These are phyloP conservation scores for Geosiphon pyriformis DNA, from an alignment of 192 early-diverging fungal species.

Conservation along the genomic window DNA sequence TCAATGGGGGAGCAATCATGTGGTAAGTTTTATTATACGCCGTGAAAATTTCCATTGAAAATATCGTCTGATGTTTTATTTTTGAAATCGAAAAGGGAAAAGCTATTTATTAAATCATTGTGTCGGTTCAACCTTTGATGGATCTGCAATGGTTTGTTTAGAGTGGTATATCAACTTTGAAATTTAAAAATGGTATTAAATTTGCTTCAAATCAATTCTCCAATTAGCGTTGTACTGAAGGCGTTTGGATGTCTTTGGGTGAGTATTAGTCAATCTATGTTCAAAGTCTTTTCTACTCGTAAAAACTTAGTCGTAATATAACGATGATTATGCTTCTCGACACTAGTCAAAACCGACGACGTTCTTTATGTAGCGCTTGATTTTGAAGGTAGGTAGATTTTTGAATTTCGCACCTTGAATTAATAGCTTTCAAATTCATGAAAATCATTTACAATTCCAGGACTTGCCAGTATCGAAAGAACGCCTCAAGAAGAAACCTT, in stretches of 20 bases:
- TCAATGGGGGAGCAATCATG: slow-evolving; percentile 27
- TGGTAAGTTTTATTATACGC: slow-evolving; percentile 7
- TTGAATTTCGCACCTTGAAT: neutral
- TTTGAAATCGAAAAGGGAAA: slow-evolving; percentile 5
- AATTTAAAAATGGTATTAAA: too few species aligned
- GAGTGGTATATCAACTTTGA: too few species aligned
- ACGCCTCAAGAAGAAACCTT: slow-evolving; percentile 20
- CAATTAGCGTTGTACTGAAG: slow-evolving; percentile 28
- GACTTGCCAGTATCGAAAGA: slow-evolving; percentile 22
- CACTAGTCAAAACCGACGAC: slow-evolving; percentile 8
- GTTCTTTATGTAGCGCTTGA: slow-evolving; percentile 28
- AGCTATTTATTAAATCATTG: slow-evolving; percentile 26
- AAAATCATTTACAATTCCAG: too few species aligned
- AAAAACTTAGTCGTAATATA: too few species aligned
- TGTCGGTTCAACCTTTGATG: slow-evolving; percentile 21
- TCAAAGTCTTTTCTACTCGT: neutral
- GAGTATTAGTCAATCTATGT: neutral
- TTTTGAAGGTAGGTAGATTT: slow-evolving; percentile 22
- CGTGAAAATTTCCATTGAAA: neutral
- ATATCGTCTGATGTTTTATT: neutral
- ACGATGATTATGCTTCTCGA: neutral
- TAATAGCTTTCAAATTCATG: neutral
- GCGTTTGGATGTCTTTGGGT: slow-evolving; percentile 26
- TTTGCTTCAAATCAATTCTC: too few species aligned
- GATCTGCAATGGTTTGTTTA: slow-evolving; percentile 23